Base-by-base conservation (phyloP, 2,329 filamentous ascomycete genomes). In the Gnomoniopsis sp. region DNA sequence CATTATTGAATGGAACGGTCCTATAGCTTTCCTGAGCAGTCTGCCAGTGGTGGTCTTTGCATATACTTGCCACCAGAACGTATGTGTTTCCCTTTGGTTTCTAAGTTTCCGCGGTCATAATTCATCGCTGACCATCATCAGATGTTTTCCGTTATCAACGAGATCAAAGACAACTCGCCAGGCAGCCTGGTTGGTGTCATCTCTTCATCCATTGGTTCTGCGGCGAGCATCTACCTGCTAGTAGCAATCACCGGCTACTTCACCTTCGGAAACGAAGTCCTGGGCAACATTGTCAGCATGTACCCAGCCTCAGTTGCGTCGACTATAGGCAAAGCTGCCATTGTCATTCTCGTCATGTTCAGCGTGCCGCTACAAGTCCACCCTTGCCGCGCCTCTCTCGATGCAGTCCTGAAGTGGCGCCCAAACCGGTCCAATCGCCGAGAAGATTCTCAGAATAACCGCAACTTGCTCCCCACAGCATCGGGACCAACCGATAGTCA, bases 111-210 rank as follows among this genome's bases (percentile, higher is more conserved):
- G 6, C 36, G 26, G 2, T 2, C 2, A 43, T 54, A 67, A 12
- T 21, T 23, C n/a, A 12, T 34, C 14, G 57, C 73, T 77, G 61
- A 75, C 65, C 57, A 22, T 10, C 15, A 2, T 0, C 65, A 95
- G 90, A 99, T 99, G 95, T 99, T 99, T 72, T 96, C 93, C 12
- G 96, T 99, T 65, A 77, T 99, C 48, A 99, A 99, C 68, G 95
- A 99, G 75, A 91, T 99, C 65, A 82, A 85, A 59, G 88, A 96
- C 70, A 91, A 92, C 73, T 90, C 90, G 3, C 91, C 91, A 21
- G 74, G 71, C 67, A 88, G 88, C 62, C 88, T 93, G 8, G 88
- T 91, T 0, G 83, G 84, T 17, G 93, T 99, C 10, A 87, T 98
- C 14, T 79, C 82, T 22, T 83, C 88, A 3, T 96, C 92, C 67